Base-by-base conservation (phyloP, 345 rosid genomes). In the Anacardium occidentale region DNA sequence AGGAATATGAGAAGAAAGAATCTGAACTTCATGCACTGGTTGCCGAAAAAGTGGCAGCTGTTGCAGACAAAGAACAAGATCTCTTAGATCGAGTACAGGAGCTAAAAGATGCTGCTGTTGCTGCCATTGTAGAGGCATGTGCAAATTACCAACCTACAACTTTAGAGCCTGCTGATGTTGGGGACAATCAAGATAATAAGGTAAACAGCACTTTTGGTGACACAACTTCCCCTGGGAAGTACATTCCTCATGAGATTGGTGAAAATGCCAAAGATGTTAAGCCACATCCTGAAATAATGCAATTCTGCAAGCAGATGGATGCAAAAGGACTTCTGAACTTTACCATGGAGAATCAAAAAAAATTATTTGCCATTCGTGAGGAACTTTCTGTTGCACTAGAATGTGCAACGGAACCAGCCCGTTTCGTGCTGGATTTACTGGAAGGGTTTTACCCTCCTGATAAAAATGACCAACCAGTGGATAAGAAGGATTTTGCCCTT, bases 261-360 rank as follows among this genome's bases (percentile, higher is more conserved):
- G 84, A 84, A 79, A 78, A 70, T 76, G 68, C 81, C 66, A 78
- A 77, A 77, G 74, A 76, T 73, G 80, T 77, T 70, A 78, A 83
- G 84, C 81, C 86, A 73, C 78, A 77, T 64, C 86, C 77, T 64
- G 86, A 86, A 81, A 78, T 88, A 50, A 77, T 68, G 21, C 80
- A 80, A 76, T 81, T 84, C 78, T 88, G 92, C 72, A 73, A 84
- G 86, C 85, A 84, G 84, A 88, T 86, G 92, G 90, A 88, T 81
- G 81, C 86, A 68, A 78, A 82, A 68, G 92, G 90, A 66, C 87
- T 86, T 70, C 80, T 80, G 71, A 80, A 66, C 71, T 88, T 78
- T 75, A 48, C 74, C 55, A 52, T 77, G 80, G 86, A 83, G 82
- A 86, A 86, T 64, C 78, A 72, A 69, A 86, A 83, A 75, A 76